These are phyloP conservation scores for Multifurca ochricompacta DNA, from an alignment of 768 basidiomycete species.

Conservation along the genomic window DNA sequence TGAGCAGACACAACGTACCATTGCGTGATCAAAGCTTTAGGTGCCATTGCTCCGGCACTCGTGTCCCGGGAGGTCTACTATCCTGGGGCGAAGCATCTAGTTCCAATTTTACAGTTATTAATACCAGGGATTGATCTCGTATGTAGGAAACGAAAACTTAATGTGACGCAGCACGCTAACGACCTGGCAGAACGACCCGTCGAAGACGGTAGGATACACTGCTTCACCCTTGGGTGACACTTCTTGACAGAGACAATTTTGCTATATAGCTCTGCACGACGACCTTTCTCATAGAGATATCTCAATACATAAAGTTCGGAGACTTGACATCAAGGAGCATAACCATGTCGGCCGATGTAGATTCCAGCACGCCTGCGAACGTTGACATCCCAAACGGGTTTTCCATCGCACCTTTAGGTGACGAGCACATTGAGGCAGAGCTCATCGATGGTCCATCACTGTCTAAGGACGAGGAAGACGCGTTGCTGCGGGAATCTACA, in stretches of 20 bases:
- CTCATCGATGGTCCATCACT: conserved; percentile 32
- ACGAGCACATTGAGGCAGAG: conserved; percentile 13
- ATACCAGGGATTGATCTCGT: conserved; percentile 85
- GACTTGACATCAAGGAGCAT: conserved; percentile 40
- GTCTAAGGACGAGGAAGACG: conserved; percentile 62
- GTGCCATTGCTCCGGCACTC: conserved; percentile 72
- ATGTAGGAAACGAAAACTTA: conserved; percentile 23
- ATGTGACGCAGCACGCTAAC: not conserved
- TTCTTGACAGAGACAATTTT: conserved; percentile 14
- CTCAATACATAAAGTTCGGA: conserved; percentile 67
- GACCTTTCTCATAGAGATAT: conserved; percentile 63
- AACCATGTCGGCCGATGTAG: conserved; percentile 21
- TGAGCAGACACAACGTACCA: conserved; percentile 69
- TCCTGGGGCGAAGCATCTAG: conserved; percentile 72
- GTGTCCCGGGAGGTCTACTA: conserved; percentile 76
- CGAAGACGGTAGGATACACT: conserved; percentile 52
- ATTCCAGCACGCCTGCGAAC: conserved; percentile 17
- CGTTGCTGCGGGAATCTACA: conserved; percentile 60
- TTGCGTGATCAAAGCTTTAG: conserved; percentile 77
- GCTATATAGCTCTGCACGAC: conserved; percentile 57
- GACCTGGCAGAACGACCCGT: conserved; percentile 56
- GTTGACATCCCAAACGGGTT: conserved; percentile 16
- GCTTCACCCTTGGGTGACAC: not conserved
- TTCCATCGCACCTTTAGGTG: conserved; percentile 29
- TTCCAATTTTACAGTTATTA: conserved; percentile 71